Evolutionary conservation across 345 rosid genomes (phyloP).

Genomic region (Eucalyptus sp.): DNA sequence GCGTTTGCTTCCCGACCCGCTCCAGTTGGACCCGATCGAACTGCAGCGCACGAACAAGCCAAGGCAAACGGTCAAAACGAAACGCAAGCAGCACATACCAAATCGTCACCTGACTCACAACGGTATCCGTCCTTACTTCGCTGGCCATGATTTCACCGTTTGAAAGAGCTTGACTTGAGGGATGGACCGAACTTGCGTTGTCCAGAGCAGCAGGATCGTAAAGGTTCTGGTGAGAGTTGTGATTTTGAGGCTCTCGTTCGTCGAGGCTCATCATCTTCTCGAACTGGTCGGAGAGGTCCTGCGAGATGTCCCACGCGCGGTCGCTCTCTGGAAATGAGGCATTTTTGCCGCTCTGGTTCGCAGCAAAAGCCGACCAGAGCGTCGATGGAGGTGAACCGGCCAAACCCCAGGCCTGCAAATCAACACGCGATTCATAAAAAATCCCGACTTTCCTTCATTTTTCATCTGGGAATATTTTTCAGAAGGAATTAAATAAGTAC

Average conservation of each 20-base stretch:
- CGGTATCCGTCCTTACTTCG: conserved; percentile 17
- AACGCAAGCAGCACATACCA: neutral
- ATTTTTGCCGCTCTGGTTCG: neutral
- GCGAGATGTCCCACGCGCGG: neutral
- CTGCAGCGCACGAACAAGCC: neutral
- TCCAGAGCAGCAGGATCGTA: neutral
- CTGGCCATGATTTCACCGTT: conserved; percentile 47
- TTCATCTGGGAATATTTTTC: neutral
- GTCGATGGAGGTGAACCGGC: conserved; percentile 15
- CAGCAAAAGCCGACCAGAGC: neutral
- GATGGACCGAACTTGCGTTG: neutral
- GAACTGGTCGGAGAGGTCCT: conserved; percentile 1
- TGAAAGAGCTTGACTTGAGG: conserved; percentile 41
- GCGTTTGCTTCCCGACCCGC: neutral
- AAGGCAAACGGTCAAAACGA: neutral
- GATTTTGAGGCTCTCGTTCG: neutral
- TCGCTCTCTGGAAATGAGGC: conserved; percentile 1
- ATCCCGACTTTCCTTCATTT: neutral
- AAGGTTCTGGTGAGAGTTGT: neutral
- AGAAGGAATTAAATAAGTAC: neutral
- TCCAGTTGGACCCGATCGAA: neutral
- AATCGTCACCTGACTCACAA: neutral
- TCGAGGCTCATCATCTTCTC: conserved; percentile 15
- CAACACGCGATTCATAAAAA: neutral
- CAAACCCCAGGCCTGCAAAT: conserved; percentile 15